A percentile compares a stretch with the other conserved stretches of the same genome.
Conservation (phyloP, 441 rosid genomes). For the Dalechampia spathulata region DNA sequence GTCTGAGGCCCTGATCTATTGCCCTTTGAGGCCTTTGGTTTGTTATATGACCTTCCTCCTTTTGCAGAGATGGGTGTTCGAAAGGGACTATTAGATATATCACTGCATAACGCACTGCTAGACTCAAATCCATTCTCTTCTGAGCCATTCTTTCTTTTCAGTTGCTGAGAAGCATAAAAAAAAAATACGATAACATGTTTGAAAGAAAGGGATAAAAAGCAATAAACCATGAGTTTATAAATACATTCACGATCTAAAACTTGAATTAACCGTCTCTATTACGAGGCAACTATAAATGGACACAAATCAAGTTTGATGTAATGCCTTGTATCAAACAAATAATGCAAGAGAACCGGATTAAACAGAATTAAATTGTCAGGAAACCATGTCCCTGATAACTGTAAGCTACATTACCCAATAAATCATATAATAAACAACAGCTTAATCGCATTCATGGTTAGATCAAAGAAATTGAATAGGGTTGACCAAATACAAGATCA, state of each 20-base stretch:
- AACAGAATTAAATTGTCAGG: neutral
- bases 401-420: neutral
- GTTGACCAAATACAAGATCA: neutral
- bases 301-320: neutral
- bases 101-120: constrained; percentile 40
- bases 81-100: constrained; percentile 44
- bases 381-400: neutral
- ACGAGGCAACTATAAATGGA: neutral
- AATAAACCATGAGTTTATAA: neutral
- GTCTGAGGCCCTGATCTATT: constrained; percentile 57
- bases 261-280: neutral
- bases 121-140: constrained; percentile 38
- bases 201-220: neutral
- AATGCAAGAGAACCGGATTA: neutral
- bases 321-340: too few species aligned
- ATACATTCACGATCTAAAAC: neutral
- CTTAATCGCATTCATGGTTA: too few species aligned
- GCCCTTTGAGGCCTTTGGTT: constrained; percentile 48
- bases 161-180: constrained; percentile 27
- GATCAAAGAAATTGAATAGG: neutral
- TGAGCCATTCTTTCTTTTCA: constrained; percentile 44
- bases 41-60: constrained; percentile 52
- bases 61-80: constrained; percentile 67
- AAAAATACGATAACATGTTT: neutral
- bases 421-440: too few species aligned